Percentiles rank a stretch among this genome's conserved stretches.
phyloP scores from a whole-genome alignment of 1,139 yeast species.

The Sugiyamaella paludigena region DNA sequence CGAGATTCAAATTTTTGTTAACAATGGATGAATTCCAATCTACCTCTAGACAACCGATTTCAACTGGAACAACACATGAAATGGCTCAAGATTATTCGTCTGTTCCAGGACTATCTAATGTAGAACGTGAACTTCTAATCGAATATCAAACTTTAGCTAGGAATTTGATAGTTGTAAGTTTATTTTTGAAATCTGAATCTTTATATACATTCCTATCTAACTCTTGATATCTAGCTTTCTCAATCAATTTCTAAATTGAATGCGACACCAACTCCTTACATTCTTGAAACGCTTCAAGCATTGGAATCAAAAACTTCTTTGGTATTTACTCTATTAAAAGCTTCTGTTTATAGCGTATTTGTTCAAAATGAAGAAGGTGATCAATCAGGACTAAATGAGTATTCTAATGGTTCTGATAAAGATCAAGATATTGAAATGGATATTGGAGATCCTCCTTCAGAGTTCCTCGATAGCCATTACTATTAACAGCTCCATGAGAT shows the following conservation, averaged over 20 bases:
- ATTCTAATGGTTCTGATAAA: constrained; percentile 6
- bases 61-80: constrained; percentile 6
- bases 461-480: too few species aligned
- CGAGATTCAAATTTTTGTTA: too few species aligned
- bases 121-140: constrained; percentile 31
- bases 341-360: constrained; percentile 56
- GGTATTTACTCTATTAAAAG: constrained; percentile 57
- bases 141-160: constrained; percentile 34
- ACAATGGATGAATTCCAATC: not conserved
- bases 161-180: constrained; percentile 31
- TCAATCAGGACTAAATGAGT: constrained; percentile 6
- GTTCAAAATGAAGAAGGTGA: constrained; percentile 39
- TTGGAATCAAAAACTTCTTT: constrained; percentile 56
- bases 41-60: not conserved
- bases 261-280: constrained; percentile 34
- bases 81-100: constrained; percentile 16
- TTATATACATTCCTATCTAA: constrained; percentile 1
- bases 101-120: constrained; percentile 28
- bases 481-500: too few species aligned
- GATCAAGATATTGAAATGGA: constrained; percentile 3
- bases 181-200: not conserved
- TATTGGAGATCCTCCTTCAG: too few species aligned
- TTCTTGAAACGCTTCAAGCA: constrained; percentile 49
- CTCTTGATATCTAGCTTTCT: constrained; percentile 23
- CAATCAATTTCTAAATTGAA: constrained; percentile 24